Base-by-base conservation (phyloP, 2,329 filamentous ascomycete species). In the Colletotrichum falcatum region DNA sequence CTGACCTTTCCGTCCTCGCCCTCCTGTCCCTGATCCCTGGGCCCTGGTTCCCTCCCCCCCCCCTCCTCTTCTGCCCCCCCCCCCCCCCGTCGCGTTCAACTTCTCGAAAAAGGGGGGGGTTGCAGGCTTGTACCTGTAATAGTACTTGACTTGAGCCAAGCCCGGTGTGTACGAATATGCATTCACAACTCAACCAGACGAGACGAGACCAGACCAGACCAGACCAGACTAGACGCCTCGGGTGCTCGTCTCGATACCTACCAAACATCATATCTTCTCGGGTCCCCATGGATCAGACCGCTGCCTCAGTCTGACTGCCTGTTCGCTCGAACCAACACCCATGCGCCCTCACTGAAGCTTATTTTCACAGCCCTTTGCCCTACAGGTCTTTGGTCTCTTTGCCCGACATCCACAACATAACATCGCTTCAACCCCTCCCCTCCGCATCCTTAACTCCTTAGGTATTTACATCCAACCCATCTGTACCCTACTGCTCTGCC, bases 271-370 rank as follows among this genome's bases (percentile, higher is more conserved):
- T 30, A 23, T 44, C 37, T 55, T 56, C 33, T 18, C 53, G 42
- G 61, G 46, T 35, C 51, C 35, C 56, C 63, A 62, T 62, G 63
- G 56, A 67, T 70, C 67, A 70, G 63, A 62, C 63, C 67, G 58
- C 51, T 62, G 18, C 58, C 63, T 66, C 64, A 59, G 67, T 63
- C 63, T 62, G 20, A 49, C 63, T 61, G 48, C 56, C 58, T 51
- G 35, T 46, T 42, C 46, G 28, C 51, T 67, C 35, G 23, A 62
- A 62, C 64, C 54, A 54, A 53, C 53, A n/a, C 51, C 63, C 67
- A 59, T 70, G 51, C 63, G 58, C 67, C 28, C 67, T 51, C 62
- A 58, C 67, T 56, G 58, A 70, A 70, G 63, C 67, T 70, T 70
- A 67, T 67, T 53, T 66, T 37, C 58, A 70, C 64, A 46, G 61